Evolutionary conservation across 768 basidiomycete genomes (phyloP).

Genomic region (Rubroboletus satanas): DNA sequence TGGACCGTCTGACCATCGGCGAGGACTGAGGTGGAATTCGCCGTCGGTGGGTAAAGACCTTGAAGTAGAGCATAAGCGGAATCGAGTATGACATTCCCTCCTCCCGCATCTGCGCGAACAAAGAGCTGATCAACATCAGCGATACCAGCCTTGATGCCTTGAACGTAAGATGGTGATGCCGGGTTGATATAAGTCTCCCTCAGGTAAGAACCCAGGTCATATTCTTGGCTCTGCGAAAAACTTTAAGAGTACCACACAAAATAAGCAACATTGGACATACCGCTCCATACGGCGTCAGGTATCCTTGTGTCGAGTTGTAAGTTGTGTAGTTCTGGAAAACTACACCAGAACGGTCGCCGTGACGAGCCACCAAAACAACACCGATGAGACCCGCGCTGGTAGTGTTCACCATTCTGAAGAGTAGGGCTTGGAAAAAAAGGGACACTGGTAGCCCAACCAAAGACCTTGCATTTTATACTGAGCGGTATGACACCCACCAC

Average conservation of each 20-base stretch:
- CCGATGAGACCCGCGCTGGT: conserved; percentile 47
- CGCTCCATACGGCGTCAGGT: conserved; percentile 72
- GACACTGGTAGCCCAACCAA: background rate
- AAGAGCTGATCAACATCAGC: conserved; percentile 67
- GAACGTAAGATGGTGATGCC: conserved; percentile 61
- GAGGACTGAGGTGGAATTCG: conserved; percentile 59
- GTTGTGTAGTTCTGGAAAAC: conserved; percentile 69
- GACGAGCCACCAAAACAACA: conserved; percentile 70
- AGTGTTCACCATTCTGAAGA: conserved; percentile 25
- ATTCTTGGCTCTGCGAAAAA: conserved; percentile 43
- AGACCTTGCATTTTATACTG: conserved; percentile 6
- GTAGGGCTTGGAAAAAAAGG: background rate
- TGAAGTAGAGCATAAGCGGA: conserved; percentile 79
- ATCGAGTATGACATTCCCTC: conserved; percentile 78
- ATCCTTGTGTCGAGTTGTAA: conserved; percentile 60
- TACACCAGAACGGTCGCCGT: conserved; percentile 62
- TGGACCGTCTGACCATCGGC: conserved; percentile 69
- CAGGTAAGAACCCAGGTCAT: conserved; percentile 55
- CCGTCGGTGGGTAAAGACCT: conserved; percentile 77
- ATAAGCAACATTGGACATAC: conserved; percentile 34
- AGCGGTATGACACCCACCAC: background rate
- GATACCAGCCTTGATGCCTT: conserved; percentile 60
- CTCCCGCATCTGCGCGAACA: conserved; percentile 75
- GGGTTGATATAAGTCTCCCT: conserved; percentile 62
- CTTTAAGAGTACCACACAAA: background rate